Base-by-base conservation (phyloP, 176 grass and related monocot species). In the Ensete ventricosum region DNA sequence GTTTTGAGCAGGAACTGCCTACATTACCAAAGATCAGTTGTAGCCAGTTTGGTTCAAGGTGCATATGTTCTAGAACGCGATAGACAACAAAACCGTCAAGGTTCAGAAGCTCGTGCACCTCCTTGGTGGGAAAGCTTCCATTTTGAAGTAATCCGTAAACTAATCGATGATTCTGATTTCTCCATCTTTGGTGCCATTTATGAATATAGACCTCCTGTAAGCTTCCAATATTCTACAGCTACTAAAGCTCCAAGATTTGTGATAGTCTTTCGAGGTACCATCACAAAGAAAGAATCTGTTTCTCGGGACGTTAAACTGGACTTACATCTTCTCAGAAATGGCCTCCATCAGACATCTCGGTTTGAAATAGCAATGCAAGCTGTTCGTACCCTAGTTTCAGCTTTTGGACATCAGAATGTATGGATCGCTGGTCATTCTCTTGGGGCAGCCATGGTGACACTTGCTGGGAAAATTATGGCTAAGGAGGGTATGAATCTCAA, bases 351-450 rank as follows among this genome's bases (percentile, higher is more conserved):
- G 8, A 74, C 74, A 52, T 73, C 75, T 52, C 84, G 84, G 8
- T 85, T 72, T 21, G 21, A 57, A 19, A 81, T 71, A n/a, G 79
- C 83, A 9, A 81, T 67, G 74, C 6, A 81, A 54, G 69, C 79
- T 66, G 55, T 81, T 14, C 53, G 71, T 7, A 3, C 9, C 55
- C 67, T 77, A 14, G 76, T 85, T 55, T 49, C 83, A n/a, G 78
- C 68, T 64, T 62, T 76, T 4, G 83, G 83, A 14, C 60, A 76
- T 23, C 54, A 81, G 27, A 69, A 80, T 5, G 43, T 85, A 22
- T 85, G 79, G 73, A 22, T 85, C 27, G 83, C 79, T 5, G 83
- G 83, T 11, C 83, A 85, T 71, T 85, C 83, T 24, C 72, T 85
- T 67, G 83, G 83, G 23, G 76, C 83, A 52, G 69, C 83, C 48